Evolutionary conservation across 768 basidiomycete species (phyloP).

Genomic region (Calvatia gigantea): DNA sequence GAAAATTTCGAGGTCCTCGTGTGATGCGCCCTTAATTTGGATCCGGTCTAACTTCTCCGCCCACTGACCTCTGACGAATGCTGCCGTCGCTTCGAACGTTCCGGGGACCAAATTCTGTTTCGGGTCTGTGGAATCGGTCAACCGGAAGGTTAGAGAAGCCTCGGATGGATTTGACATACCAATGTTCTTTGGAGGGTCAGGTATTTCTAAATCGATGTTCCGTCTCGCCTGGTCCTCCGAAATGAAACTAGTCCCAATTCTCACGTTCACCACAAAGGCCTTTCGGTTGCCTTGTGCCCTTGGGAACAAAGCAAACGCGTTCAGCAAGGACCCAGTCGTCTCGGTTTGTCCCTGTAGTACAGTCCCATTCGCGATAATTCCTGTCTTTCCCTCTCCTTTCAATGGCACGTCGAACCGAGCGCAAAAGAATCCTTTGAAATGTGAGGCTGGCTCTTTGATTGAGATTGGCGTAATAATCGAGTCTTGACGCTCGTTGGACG

Average conservation of each 20-base stretch:
- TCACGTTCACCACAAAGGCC: constrained; percentile 40
- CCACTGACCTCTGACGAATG: constrained; percentile 48
- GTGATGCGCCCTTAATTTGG: constrained; percentile 25
- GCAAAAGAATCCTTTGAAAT: constrained; percentile 56
- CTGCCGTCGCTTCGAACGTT: constrained; percentile 49
- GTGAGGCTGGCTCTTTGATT: constrained; percentile 28
- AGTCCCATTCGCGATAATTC: constrained; percentile 19
- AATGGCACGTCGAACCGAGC: constrained; percentile 44
- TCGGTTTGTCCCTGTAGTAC: background rate
- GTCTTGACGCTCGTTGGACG: constrained; percentile 9
- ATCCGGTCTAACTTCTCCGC: constrained; percentile 54
- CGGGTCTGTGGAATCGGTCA: background rate
- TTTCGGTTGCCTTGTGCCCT: constrained; percentile 9
- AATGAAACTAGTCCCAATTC: constrained; percentile 74
- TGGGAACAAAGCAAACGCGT: constrained; percentile 49
- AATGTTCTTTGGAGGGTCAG: constrained; percentile 11
- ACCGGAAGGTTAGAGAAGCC: background rate
- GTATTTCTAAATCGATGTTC: constrained; percentile 40
- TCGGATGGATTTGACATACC: background rate
- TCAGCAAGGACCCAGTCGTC: constrained; percentile 40
- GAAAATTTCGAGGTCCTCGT: constrained; percentile 32
- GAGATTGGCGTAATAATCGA: constrained; percentile 56
- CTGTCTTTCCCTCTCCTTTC: background rate
- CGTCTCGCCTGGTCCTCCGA: constrained; percentile 59
- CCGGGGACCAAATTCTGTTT: background rate